A percentile compares a stretch with the other conserved stretches of the same genome.
Evolutionary conservation across 1,284 basidiomycete genomes (phyloP).

Genomic region (Irpex lacteus): DNA sequence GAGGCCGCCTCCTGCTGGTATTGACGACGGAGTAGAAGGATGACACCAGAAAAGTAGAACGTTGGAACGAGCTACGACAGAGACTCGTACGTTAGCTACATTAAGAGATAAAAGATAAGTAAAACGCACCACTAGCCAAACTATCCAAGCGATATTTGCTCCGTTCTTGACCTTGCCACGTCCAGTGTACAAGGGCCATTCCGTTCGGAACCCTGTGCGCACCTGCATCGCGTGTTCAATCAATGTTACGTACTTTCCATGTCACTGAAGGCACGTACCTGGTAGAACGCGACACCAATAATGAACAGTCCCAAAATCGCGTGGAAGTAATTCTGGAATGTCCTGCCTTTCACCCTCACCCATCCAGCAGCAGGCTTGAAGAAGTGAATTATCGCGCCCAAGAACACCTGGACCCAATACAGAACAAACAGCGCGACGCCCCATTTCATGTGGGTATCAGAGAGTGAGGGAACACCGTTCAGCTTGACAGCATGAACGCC

Average conservation of each 20-base stretch:
- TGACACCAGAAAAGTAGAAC: constrained; percentile 39
- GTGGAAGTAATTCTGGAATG: constrained; percentile 58
- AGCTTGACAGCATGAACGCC: constrained; percentile 45
- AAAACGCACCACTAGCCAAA: constrained; percentile 50
- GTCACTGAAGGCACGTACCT: constrained; percentile 33
- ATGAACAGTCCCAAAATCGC: constrained; percentile 50
- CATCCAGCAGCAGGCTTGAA: constrained; percentile 34
- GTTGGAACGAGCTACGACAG: constrained; percentile 40
- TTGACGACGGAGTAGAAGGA: constrained; percentile 19
- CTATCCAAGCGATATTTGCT: constrained; percentile 43
- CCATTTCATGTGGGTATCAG: constrained; percentile 55
- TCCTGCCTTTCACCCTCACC: constrained; percentile 31
- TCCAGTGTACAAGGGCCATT: constrained; percentile 47
- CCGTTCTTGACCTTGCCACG: constrained; percentile 32
- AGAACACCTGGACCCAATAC: constrained; percentile 52
- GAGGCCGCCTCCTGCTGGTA: constrained; percentile 19
- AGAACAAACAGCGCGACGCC: constrained; percentile 60
- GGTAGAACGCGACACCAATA: constrained; percentile 49
- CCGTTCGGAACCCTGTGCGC: constrained; percentile 41
- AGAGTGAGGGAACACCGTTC: constrained; percentile 37
- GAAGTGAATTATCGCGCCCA: constrained; percentile 62
- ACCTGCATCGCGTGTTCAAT: constrained; percentile 33
- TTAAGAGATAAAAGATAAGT: not conserved
- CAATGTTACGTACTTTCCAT: not conserved
- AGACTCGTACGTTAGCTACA: not conserved